Percentiles rank a stretch among this genome's conserved stretches.
Evolutionary conservation across 768 basidiomycete species (phyloP).

Genomic region (Pleurotus sapidus): DNA sequence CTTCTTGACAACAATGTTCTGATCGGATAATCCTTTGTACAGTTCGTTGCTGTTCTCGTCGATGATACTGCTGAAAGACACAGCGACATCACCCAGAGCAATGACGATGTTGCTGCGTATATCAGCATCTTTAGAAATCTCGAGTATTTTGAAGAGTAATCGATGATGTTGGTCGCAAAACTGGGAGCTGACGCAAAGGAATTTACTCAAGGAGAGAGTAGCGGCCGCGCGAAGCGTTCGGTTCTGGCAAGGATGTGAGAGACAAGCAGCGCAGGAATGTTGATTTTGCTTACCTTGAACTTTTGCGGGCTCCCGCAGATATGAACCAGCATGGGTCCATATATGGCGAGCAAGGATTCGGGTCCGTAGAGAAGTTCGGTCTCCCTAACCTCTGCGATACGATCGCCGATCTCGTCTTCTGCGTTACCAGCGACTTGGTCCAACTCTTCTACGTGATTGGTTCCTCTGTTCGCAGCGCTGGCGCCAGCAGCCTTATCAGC

Average conservation of each 20-base stretch:
- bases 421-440: constrained; percentile 97
- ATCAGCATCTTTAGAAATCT: constrained; percentile 85
- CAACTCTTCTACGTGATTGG: constrained; percentile 80
- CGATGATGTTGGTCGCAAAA: constrained; percentile 91
- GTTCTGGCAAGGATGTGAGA: constrained; percentile 51
- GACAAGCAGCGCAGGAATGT: background rate
- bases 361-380: constrained; percentile 83
- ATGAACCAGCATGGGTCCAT: constrained; percentile 87
- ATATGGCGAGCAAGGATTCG: constrained; percentile 77
- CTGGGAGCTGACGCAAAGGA: constrained; percentile 91
- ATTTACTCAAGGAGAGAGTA: constrained; percentile 88
- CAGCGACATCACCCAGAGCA: constrained; percentile 94
- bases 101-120: constrained; percentile 97
- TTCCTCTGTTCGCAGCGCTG: constrained; percentile 29
- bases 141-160: constrained; percentile 90
- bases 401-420: constrained; percentile 97
- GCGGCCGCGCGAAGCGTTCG: constrained; percentile 83
- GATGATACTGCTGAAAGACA: constrained; percentile 96
- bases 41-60: constrained; percentile 97
- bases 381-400: constrained; percentile 82
- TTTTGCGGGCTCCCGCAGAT: constrained; percentile 89
- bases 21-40: constrained; percentile 91
- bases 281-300: constrained; percentile 65
- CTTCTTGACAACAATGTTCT: constrained; percentile 90
- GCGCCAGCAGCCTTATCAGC: constrained; percentile 57